Evolutionary conservation across 2,329 filamentous ascomycete genomes (phyloP), one percentile per base, ranked within the genome.

Genomic region (Neofusicoccum sp.): DNA sequence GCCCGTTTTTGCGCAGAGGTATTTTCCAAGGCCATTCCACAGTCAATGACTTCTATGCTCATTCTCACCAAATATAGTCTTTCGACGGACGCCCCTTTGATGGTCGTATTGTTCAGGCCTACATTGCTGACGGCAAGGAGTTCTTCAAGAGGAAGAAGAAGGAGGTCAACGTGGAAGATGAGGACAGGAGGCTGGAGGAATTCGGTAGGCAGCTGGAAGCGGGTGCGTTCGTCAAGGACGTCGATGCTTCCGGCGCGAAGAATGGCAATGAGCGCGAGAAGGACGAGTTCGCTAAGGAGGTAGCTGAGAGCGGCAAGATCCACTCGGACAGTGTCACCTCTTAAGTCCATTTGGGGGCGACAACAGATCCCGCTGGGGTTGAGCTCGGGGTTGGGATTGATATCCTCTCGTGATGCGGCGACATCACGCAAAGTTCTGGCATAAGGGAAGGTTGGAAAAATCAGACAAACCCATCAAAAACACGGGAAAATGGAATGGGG

Each of bases 41-140:
- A 26, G 20, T 8, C 12, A 26, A 16, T 28, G 43, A 45, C 6
- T 26, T 8, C 3, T 12, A 16, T 26, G 20, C 20, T 51, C 11
- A n/a, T 43, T 30, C 4, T 40, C n/a, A 7, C 1, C 38, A 16
- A 20, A 4, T 40, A 36, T 47, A 70, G 53, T 61, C 63, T 8
- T 93, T 96, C 88, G 80, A 91, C 67, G 92, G 92, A 0, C 84
- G 91, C n/a, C 85, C 80, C 63, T 96, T 96, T 71, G 89, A 85
- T 43, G 88, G 89, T 1, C 84, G 86, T 28, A 83, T 81, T 26
- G 87, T 96, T 4, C 80, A 87, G 67, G 91, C 92, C 11, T 86
- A 85, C 62, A 80, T 93, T 44, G 83, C 88, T 0, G 85, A 86
- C 14, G 90, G 90, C 1, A 82, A 81, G 58, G 89, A 95, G 75